phyloP scores from a whole-genome alignment of 2,329 filamentous ascomycete genomes.

The Colletotrichum higginsianum region DNA sequence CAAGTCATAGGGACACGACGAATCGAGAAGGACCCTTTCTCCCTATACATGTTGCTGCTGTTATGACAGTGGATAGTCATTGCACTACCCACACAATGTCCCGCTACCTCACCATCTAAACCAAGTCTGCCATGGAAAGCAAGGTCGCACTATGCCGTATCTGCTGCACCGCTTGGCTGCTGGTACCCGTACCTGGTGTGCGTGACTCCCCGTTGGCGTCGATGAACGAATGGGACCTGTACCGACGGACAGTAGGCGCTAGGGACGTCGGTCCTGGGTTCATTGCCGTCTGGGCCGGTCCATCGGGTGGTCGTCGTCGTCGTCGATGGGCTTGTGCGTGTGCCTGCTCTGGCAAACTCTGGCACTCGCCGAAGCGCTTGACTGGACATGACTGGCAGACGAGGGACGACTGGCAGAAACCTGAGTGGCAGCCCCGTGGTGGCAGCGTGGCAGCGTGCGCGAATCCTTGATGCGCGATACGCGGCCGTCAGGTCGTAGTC shows the following conservation, averaged over 20 bases:
- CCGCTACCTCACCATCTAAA: not conserved
- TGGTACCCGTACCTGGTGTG: constrained; percentile 18
- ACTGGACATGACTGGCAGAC: constrained; percentile 1
- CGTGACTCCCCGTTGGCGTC: constrained; percentile 8
- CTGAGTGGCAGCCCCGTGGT: constrained; percentile 7
- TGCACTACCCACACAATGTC: not conserved
- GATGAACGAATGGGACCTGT: not conserved
- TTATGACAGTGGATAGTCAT: too few relatives aligned
- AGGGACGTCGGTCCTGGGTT: not conserved
- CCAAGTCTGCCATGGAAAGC: not conserved
- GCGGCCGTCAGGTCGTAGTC: constrained; percentile 8
- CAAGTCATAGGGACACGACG: constrained; percentile 7
- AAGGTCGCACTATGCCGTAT: not conserved
- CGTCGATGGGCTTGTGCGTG: constrained; percentile 24
- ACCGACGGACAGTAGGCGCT: constrained; percentile 1
- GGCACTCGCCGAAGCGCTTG: not conserved
- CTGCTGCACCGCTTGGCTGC: not conserved
- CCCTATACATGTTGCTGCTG: not conserved
- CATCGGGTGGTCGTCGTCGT: constrained; percentile 1
- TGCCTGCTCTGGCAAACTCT: not conserved
- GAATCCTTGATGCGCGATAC: constrained; percentile 26
- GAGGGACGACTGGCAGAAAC: not conserved
- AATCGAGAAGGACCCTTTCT: constrained; percentile 30
- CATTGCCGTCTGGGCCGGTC: constrained; percentile 30
- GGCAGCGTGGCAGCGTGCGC: constrained; percentile 19